phyloP scores from a whole-genome alignment of 208 protist genomes.

The Lotmaria passim region DNA sequence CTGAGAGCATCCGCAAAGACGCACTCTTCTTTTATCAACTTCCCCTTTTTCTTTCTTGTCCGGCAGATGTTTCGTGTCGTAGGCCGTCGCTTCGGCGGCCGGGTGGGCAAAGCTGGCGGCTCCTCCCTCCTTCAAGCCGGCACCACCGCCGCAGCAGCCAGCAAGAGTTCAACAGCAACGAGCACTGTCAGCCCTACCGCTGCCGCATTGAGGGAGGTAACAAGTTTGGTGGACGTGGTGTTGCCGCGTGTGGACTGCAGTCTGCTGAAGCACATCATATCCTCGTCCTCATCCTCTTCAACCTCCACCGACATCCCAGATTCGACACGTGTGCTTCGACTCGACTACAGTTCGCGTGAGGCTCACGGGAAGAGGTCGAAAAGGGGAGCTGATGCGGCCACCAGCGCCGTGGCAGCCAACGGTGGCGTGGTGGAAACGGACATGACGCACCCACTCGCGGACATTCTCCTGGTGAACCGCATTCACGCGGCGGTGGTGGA shows the following conservation, averaged over 20 bases:
- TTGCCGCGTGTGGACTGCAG: conserved; percentile 31
- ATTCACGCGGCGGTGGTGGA: conserved; percentile 35
- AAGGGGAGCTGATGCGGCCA: background rate
- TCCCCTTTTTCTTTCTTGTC: background rate
- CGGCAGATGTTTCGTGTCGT: conserved; percentile 26
- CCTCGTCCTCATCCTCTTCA: conserved; percentile 27
- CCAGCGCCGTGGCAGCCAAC: too few species aligned
- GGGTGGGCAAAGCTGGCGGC: conserved; percentile 5
- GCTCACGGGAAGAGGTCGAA: background rate
- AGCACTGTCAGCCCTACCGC: background rate
- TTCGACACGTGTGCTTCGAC: conserved; percentile 28
- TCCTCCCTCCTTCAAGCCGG: background rate
- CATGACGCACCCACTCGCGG: conserved; percentile 25
- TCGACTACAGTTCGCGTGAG: conserved; percentile 21
- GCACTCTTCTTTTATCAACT: background rate
- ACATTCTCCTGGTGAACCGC: conserved; percentile 36
- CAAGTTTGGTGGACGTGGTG: conserved; percentile 13
- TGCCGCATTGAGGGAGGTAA: background rate
- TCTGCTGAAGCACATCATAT: conserved; percentile 27
- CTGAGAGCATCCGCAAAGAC: too few species aligned
- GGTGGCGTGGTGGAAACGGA: background rate
- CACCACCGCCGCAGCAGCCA: background rate
- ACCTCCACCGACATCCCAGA: conserved; percentile 26
- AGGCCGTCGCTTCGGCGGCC: conserved; percentile 25
- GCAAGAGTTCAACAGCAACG: background rate